Conservation (phyloP, 306 rosid genomes). For the Quercus parvula region DNA sequence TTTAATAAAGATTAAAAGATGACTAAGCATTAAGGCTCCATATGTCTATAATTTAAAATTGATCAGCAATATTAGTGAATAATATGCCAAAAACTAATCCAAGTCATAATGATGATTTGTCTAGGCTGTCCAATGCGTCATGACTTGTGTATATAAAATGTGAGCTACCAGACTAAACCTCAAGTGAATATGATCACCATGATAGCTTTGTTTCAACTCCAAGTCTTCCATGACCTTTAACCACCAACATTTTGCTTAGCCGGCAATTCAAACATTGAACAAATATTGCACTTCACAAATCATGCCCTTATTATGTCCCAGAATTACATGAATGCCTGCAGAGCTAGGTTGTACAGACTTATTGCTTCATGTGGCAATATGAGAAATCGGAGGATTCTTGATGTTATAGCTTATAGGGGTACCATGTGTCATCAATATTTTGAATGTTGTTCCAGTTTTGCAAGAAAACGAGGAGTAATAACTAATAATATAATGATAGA, state of each 20-base stretch:
- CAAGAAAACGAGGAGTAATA: background rate
- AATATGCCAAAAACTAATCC: background rate
- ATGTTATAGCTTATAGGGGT: background rate
- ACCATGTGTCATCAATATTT: background rate
- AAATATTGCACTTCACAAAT: background rate
- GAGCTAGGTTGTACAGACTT: background rate
- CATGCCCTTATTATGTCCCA: background rate
- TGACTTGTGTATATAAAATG: background rate
- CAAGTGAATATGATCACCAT: constrained; percentile 3
- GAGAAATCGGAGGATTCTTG: background rate
- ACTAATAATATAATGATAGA: background rate
- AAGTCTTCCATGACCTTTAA: constrained; percentile 29
- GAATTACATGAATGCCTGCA: constrained; percentile 3
- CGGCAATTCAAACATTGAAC: constrained; percentile 30
- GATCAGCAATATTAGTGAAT: background rate
- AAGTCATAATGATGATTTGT: background rate
- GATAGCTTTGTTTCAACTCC: constrained; percentile 49
- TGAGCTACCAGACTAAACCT: background rate
- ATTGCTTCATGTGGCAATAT: background rate
- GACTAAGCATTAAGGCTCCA: background rate
- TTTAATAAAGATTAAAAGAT: too few relatives aligned
- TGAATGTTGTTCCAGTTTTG: background rate
- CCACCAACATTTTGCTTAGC: constrained; percentile 34
- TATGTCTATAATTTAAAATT: background rate
- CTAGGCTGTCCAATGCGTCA: background rate